Evolutionary conservation across 2,329 filamentous ascomycete species (phyloP).

Genomic region (Fusarium musae): DNA sequence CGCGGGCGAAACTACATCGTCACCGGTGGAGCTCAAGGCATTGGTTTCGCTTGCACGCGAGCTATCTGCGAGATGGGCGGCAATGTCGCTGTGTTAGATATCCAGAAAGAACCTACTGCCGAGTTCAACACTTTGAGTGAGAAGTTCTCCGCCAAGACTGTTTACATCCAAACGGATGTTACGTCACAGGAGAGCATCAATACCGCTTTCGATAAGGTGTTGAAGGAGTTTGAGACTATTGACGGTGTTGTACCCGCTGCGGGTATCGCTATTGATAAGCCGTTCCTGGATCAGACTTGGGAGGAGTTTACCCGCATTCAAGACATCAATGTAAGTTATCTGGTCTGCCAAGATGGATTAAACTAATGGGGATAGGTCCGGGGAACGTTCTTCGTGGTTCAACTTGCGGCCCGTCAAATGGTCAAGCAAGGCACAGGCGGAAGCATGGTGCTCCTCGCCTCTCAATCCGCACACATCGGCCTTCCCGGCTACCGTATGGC

Average conservation of each 20-base stretch:
- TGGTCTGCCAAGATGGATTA: too few species aligned
- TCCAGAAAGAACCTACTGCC: slow-evolving; percentile 46
- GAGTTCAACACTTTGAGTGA: slow-evolving; percentile 42
- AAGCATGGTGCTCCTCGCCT: slow-evolving; percentile 50
- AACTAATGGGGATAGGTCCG: slow-evolving; percentile 45
- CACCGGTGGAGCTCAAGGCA: slow-evolving; percentile 54
- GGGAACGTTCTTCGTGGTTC: slow-evolving; percentile 55
- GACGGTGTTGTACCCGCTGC: slow-evolving; percentile 50
- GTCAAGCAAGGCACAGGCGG: slow-evolving; percentile 52
- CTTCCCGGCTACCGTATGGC: slow-evolving; percentile 46
- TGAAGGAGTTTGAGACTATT: slow-evolving; percentile 43
- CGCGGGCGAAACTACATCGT: slow-evolving; percentile 51
- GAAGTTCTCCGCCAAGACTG: slow-evolving; percentile 40
- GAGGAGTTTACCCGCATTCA: slow-evolving; percentile 54
- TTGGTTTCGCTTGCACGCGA: slow-evolving; percentile 51
- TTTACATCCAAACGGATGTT: slow-evolving; percentile 49
- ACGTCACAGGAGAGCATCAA: slow-evolving; percentile 46
- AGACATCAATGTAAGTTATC: slow-evolving; percentile 53
- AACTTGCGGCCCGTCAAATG: slow-evolving; percentile 54
- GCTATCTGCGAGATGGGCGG: slow-evolving; percentile 56
- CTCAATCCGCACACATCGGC: slow-evolving; percentile 40
- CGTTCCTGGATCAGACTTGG: slow-evolving; percentile 57
- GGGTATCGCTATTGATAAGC: slow-evolving; percentile 57
- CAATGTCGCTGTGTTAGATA: slow-evolving; percentile 52
- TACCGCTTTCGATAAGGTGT: slow-evolving; percentile 37